Evolutionary conservation across 495 filamentous ascomycete genomes (phyloP).

Genomic region (Letharia columbiana): DNA sequence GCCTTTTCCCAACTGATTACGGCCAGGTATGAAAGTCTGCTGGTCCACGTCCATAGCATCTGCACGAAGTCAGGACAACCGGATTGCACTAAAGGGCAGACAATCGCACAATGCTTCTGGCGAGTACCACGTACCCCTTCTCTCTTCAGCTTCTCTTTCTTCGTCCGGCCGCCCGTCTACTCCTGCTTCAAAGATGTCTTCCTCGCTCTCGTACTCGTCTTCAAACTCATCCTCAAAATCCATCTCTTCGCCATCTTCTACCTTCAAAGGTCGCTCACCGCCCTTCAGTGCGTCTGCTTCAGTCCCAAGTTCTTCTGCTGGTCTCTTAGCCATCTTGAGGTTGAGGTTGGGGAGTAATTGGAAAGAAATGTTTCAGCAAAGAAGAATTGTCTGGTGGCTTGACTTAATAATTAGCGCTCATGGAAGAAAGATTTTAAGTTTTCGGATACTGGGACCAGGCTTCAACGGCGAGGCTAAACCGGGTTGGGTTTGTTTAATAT

Average conservation of each 20-base stretch:
- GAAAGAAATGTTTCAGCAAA: not conserved
- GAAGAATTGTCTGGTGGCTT: not conserved
- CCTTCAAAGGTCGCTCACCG: constrained; percentile 51
- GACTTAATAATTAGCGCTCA: not conserved
- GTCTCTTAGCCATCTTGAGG: constrained; percentile 57
- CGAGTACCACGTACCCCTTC: constrained; percentile 44
- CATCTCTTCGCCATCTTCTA: constrained; percentile 50
- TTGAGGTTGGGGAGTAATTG: no score
- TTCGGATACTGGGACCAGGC: not conserved
- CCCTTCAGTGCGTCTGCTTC: constrained; percentile 55
- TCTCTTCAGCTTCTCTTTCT: constrained; percentile 83
- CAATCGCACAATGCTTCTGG: constrained; percentile 23
- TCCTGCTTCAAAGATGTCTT: constrained; percentile 90
- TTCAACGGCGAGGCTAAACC: not conserved
- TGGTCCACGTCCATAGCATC: constrained; percentile 87
- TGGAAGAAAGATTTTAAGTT: not conserved
- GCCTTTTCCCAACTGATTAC: constrained; percentile 75
- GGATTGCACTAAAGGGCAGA: constrained; percentile 12
- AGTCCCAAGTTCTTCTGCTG: constrained; percentile 47
- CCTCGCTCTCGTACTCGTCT: constrained; percentile 94
- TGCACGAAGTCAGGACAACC: constrained; percentile 28
- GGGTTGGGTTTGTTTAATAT: constrained; percentile 1
- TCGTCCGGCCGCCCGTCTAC: constrained; percentile 86
- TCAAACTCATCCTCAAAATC: constrained; percentile 95
- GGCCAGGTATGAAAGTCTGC: constrained; percentile 85